phyloP scores from a whole-genome alignment of 2,329 filamentous ascomycete species.

The Arthroderma sp. region DNA sequence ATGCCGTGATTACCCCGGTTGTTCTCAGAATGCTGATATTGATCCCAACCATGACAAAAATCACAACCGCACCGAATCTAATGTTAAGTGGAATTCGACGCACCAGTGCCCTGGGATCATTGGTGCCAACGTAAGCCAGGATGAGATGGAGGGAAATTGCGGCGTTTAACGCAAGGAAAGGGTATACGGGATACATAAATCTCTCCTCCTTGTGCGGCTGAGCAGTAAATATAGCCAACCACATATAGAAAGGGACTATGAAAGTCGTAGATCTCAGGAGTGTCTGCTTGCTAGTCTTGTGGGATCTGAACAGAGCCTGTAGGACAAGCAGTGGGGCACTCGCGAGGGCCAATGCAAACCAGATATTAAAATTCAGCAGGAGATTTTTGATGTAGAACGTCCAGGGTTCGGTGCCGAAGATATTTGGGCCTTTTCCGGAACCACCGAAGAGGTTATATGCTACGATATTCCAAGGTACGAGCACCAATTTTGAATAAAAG shows the following conservation, averaged over 20 bases:
- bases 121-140: constrained; percentile 59
- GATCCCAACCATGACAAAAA: constrained; percentile 50
- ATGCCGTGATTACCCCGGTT: constrained; percentile 64
- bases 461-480: constrained; percentile 86
- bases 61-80: constrained; percentile 53
- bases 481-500: constrained; percentile 66
- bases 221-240: constrained; percentile 78
- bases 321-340: constrained; percentile 62
- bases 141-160: constrained; percentile 72
- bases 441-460: constrained; percentile 87
- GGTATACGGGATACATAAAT: constrained; percentile 97
- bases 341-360: constrained; percentile 68
- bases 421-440: constrained; percentile 63
- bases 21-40: constrained; percentile 58
- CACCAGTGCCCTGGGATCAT: constrained; percentile 51
- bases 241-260: constrained; percentile 79
- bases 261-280: constrained; percentile 66
- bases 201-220: constrained; percentile 97
- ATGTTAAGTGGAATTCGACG: constrained; percentile 60
- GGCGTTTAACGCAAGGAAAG: constrained; percentile 77
- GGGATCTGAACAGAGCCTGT: constrained; percentile 53
- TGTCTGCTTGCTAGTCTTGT: constrained; percentile 51
- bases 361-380: constrained; percentile 86
- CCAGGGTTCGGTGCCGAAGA: constrained; percentile 95
- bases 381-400: constrained; percentile 91